These are phyloP conservation scores for Tolypocladium tropicale DNA, from an alignment of 2,329 filamentous ascomycete species.

Conservation along the genomic window DNA sequence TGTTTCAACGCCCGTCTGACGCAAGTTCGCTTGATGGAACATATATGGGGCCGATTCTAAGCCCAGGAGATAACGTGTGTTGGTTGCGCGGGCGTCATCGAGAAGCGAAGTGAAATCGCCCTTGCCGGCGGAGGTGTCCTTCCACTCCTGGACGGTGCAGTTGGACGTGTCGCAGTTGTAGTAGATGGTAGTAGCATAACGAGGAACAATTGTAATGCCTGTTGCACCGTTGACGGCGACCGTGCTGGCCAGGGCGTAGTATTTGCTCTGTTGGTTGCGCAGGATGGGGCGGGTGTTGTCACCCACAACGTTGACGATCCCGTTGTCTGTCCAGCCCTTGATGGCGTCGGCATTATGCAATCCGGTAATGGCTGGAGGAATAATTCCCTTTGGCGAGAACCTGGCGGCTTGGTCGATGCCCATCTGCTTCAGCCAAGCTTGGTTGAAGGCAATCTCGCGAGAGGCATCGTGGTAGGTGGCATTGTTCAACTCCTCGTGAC, in stretches of 20 bases:
- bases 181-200: slow-evolving; percentile 53
- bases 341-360: slow-evolving; percentile 55
- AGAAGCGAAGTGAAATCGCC: slow-evolving; percentile 44
- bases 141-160: slow-evolving; percentile 51
- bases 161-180: slow-evolving; percentile 50
- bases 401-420: slow-evolving; percentile 33
- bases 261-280: slow-evolving; percentile 38
- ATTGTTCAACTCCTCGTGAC: slow-evolving; percentile 48
- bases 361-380: slow-evolving; percentile 54
- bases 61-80: slow-evolving; percentile 44
- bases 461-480: slow-evolving; percentile 46
- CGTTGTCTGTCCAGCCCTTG: slow-evolving; percentile 46
- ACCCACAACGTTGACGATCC: slow-evolving; percentile 50
- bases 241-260: slow-evolving; percentile 45
- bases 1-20: slow-evolving; percentile 34
- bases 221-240: slow-evolving; percentile 40
- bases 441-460: slow-evolving; percentile 51
- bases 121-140: slow-evolving; percentile 43
- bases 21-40: slow-evolving; percentile 56
- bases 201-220: slow-evolving; percentile 46
- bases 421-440: slow-evolving; percentile 44
- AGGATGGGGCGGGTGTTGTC: slow-evolving; percentile 50
- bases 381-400: slow-evolving; percentile 44
- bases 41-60: slow-evolving; percentile 45
- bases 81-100: slow-evolving; percentile 37